A percentile compares a stretch with the other conserved stretches of the same genome.
phyloP scores from a whole-genome alignment of 164 flowering plant genomes.

The Aristolochia fimbriata region DNA sequence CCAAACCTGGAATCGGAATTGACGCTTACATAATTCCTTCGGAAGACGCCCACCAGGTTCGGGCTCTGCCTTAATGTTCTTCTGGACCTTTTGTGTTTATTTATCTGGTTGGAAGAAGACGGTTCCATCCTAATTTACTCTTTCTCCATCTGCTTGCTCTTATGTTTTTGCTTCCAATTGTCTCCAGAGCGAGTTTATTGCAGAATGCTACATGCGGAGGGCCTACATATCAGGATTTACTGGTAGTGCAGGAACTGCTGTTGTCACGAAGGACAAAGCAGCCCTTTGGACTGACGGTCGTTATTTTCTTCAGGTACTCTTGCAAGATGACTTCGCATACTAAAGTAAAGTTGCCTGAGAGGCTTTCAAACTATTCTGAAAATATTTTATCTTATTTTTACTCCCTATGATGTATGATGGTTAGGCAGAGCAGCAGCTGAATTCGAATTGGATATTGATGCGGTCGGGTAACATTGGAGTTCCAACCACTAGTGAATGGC shows the following conservation, averaged over 20 bases:
- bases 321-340: neutral
- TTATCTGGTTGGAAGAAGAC: neutral
- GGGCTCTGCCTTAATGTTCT: neutral
- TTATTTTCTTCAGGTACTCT: conserved; percentile 83
- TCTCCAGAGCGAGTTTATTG: conserved; percentile 91
- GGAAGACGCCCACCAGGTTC: conserved; percentile 95
- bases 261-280: conserved; percentile 89
- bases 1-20: conserved; percentile 61
- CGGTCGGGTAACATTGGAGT: conserved; percentile 84
- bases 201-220: conserved; percentile 89
- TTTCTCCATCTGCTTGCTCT: neutral
- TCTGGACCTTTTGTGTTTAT: neutral
- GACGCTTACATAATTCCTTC: conserved; percentile 96
- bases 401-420: conserved; percentile 11
- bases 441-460: conserved; percentile 83
- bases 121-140: neutral
- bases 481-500: conserved; percentile 86
- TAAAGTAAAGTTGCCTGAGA: too few relatives aligned
- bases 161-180: neutral
- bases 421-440: conserved; percentile 90
- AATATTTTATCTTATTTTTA: too few relatives aligned
- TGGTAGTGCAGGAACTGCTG: conserved; percentile 97
- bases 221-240: conserved; percentile 88
- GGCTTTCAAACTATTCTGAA: too few relatives aligned
- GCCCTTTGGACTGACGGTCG: conserved; percentile 99